Percentiles rank a stretch among this genome's conserved stretches.
Evolutionary conservation across 805 yeast genomes (phyloP).

Genomic region (Saccharomycopsis fermentans): DNA sequence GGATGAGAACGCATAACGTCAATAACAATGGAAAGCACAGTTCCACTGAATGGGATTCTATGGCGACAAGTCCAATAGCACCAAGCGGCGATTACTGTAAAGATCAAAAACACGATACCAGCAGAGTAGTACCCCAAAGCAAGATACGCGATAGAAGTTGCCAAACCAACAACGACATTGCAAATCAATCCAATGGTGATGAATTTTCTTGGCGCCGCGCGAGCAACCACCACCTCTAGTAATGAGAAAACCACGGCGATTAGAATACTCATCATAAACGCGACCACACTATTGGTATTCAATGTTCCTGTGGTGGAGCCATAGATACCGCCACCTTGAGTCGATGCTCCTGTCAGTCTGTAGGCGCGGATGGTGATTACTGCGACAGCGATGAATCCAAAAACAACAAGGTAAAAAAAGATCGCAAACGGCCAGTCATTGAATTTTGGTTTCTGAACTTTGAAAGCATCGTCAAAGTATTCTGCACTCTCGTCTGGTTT

Average conservation of each 20-base stretch:
- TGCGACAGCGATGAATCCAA: slow-evolving; percentile 64
- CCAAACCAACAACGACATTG: slow-evolving; percentile 60
- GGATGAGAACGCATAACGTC: slow-evolving; percentile 70
- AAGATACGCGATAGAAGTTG: slow-evolving; percentile 67
- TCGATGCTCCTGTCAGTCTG: slow-evolving; percentile 36
- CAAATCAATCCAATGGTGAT: slow-evolving; percentile 58
- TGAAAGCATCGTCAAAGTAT: slow-evolving; percentile 59
- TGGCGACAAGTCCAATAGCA: slow-evolving; percentile 63
- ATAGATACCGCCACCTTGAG: slow-evolving; percentile 58
- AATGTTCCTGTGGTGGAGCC: slow-evolving; percentile 38
- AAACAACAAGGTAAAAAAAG: slow-evolving; percentile 38
- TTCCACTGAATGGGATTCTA: slow-evolving; percentile 66
- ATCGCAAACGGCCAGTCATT: slow-evolving; percentile 67
- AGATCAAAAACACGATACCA: slow-evolving; percentile 62
- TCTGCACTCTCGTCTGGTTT: slow-evolving; percentile 27
- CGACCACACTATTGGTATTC: slow-evolving; percentile 63
- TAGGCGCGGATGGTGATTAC: slow-evolving; percentile 60
- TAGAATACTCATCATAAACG: slow-evolving; percentile 23
- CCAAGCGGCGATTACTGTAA: slow-evolving; percentile 54
- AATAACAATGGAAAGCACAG: slow-evolving; percentile 59
- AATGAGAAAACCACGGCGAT: slow-evolving; percentile 11
- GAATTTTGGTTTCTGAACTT: slow-evolving; percentile 49
- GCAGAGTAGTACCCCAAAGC: slow-evolving; percentile 65
- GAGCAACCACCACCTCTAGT: slow-evolving; percentile 2
- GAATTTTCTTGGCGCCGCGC: slow-evolving; percentile 52